Conservation (phyloP, 106 monocot species). For the Dendrobium nobile region DNA sequence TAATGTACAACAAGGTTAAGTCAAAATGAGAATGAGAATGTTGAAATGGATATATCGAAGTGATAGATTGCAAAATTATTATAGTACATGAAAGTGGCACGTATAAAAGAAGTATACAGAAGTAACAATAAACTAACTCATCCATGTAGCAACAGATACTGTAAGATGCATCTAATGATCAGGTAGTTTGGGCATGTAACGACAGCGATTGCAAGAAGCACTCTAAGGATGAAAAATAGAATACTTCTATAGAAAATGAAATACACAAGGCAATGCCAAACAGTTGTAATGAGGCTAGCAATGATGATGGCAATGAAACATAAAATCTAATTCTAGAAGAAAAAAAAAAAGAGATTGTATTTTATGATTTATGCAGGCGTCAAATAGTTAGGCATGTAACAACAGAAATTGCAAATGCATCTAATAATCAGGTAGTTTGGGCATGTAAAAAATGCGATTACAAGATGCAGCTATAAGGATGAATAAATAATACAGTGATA, state of each 20-base stretch:
- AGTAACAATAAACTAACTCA: background rate
- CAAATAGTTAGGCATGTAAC: too few relatives aligned
- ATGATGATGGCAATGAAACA: background rate
- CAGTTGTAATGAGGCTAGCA: background rate
- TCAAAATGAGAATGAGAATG: background rate
- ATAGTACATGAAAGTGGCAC: background rate
- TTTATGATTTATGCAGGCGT: background rate
- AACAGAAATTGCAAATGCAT: too few relatives aligned
- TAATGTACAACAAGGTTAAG: background rate
- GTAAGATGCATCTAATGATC: background rate
- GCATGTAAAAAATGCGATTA: too few relatives aligned
- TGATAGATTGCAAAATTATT: background rate
- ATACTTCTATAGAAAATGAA: background rate
- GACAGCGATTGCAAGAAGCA: background rate
- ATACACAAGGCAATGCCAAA: background rate
- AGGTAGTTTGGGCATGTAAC: background rate
- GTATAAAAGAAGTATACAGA: background rate
- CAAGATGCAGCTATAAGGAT: too few relatives aligned
- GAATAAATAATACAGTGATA: too few relatives aligned
- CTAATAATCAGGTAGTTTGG: too few relatives aligned
- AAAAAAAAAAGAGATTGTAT: background rate
- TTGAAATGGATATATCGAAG: background rate
- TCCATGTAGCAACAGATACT: background rate
- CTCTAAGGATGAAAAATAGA: background rate
- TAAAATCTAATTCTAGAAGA: background rate